A percentile compares a stretch with the other conserved stretches of the same genome.
Evolutionary conservation across 805 yeast species (phyloP).

Genomic region (Yarrowia yakushimensis): DNA sequence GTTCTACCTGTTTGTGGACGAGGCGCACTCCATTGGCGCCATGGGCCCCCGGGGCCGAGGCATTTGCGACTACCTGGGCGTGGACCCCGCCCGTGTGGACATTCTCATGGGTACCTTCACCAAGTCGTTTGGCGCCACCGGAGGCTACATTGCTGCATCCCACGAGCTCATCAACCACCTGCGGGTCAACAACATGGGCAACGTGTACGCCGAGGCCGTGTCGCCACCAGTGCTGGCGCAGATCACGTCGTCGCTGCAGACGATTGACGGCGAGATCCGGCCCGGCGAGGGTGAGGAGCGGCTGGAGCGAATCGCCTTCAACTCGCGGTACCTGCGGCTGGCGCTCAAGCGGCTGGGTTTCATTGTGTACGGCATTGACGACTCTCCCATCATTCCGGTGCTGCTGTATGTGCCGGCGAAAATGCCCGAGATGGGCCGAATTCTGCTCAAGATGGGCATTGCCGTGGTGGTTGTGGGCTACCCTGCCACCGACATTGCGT

Average conservation of each 20-base stretch:
- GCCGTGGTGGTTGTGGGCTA: slow-evolving; percentile 97
- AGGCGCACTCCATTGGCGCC: slow-evolving; percentile 99
- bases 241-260: slow-evolving; percentile 71
- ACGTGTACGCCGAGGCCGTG: slow-evolving; percentile 75
- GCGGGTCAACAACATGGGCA: slow-evolving; percentile 67
- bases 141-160: slow-evolving; percentile 90
- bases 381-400: slow-evolving; percentile 92
- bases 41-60: slow-evolving; percentile 93
- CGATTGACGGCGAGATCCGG: slow-evolving; percentile 74
- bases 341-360: slow-evolving; percentile 92
- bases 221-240: slow-evolving; percentile 92
- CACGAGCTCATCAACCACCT: slow-evolving; percentile 67
- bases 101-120: slow-evolving; percentile 96
- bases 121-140: slow-evolving; percentile 97
- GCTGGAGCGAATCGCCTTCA: slow-evolving; percentile 89
- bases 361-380: slow-evolving; percentile 91
- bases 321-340: slow-evolving; percentile 85
- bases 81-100: slow-evolving; percentile 74
- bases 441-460: slow-evolving; percentile 70
- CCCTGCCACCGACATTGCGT: slow-evolving; percentile 92
- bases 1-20: slow-evolving; percentile 88
- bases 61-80: slow-evolving; percentile 86
- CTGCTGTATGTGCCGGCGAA: slow-evolving; percentile 85
- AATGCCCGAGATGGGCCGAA: slow-evolving; percentile 88
- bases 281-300: slow-evolving; percentile 95